A percentile compares a stretch with the other conserved stretches of the same genome.
Evolutionary conservation across 1,284 basidiomycete genomes (phyloP).

Genomic region (Schizophyllum amplum): DNA sequence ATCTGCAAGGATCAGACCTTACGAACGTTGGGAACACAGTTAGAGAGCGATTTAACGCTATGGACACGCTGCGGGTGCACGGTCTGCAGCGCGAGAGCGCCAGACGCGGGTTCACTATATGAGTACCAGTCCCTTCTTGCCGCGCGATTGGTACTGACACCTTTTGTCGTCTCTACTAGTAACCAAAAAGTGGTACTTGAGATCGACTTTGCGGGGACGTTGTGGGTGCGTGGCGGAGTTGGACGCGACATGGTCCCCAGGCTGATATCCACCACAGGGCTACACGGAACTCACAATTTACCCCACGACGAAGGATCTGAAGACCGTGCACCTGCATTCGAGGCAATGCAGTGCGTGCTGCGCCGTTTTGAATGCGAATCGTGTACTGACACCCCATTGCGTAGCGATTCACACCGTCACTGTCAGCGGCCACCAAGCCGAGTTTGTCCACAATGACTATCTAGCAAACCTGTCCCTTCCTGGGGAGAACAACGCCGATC

Average conservation of each 20-base stretch:
- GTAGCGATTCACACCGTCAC: conserved; percentile 70
- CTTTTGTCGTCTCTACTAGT: conserved; percentile 59
- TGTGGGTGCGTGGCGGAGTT: conserved; percentile 50
- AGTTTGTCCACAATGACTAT: conserved; percentile 74
- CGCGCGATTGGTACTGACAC: conserved; percentile 35
- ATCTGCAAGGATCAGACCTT: neutral
- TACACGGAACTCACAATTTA: conserved; percentile 88
- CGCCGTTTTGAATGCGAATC: conserved; percentile 5
- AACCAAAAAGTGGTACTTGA: conserved; percentile 91
- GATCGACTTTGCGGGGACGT: conserved; percentile 74
- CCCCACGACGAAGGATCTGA: conserved; percentile 69
- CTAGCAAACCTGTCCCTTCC: conserved; percentile 49
- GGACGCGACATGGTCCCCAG: conserved; percentile 6
- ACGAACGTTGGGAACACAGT: neutral
- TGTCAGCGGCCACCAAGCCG: conserved; percentile 58
- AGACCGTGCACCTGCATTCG: conserved; percentile 78
- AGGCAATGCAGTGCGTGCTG: conserved; percentile 69
- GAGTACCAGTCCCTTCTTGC: conserved; percentile 39
- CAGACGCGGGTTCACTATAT: conserved; percentile 73
- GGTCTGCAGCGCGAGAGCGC: neutral
- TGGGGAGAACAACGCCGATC: conserved; percentile 46
- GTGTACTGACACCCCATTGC: conserved; percentile 11
- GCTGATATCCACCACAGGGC: conserved; percentile 40
- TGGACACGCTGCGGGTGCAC: no score
- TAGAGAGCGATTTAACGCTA: neutral